These are phyloP conservation scores for Recurvomyces mirabilis DNA, from an alignment of 495 filamentous ascomycete genomes.

Conservation along the genomic window DNA sequence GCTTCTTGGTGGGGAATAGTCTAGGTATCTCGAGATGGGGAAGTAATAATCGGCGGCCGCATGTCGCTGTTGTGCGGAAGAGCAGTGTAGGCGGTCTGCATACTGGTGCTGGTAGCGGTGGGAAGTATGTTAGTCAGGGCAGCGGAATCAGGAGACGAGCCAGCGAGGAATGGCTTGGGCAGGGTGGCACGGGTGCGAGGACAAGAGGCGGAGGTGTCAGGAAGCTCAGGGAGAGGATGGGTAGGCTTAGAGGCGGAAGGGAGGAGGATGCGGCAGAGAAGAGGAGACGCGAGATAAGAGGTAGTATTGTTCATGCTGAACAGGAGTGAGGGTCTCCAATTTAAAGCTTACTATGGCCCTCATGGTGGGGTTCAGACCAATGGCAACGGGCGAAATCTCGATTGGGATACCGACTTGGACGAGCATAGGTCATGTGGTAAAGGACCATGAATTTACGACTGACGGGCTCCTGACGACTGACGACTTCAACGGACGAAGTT, in stretches of 20 bases:
- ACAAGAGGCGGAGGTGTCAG: slow-evolving; percentile 25
- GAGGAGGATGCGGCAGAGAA: slow-evolving; percentile 48
- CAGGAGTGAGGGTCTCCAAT: no score
- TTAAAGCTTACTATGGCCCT: no score
- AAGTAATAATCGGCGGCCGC: slow-evolving; percentile 41
- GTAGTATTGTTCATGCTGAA: slow-evolving; percentile 51
- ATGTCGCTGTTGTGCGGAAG: slow-evolving; percentile 35
- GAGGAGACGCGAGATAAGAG: slow-evolving; percentile 51
- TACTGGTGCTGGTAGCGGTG: not conserved
- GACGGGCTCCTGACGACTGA: no score
- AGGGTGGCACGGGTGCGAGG: slow-evolving; percentile 2
- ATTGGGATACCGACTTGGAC: no score
- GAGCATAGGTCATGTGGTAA: no score
- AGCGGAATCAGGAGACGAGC: not conserved
- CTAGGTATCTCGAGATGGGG: slow-evolving; percentile 39
- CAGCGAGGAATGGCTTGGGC: slow-evolving; percentile 11
- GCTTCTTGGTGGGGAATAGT: slow-evolving; percentile 38
- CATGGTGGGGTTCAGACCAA: no score
- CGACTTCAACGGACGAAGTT: no score
- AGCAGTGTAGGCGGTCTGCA: not conserved
- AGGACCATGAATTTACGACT: no score
- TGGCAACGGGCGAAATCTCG: no score
- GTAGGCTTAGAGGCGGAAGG: slow-evolving; percentile 48
- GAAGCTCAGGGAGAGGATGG: slow-evolving; percentile 30
- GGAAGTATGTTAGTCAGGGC: not conserved